Conservation (phyloP, 2,329 filamentous ascomycete genomes). For the Akanthomyces lecanii region DNA sequence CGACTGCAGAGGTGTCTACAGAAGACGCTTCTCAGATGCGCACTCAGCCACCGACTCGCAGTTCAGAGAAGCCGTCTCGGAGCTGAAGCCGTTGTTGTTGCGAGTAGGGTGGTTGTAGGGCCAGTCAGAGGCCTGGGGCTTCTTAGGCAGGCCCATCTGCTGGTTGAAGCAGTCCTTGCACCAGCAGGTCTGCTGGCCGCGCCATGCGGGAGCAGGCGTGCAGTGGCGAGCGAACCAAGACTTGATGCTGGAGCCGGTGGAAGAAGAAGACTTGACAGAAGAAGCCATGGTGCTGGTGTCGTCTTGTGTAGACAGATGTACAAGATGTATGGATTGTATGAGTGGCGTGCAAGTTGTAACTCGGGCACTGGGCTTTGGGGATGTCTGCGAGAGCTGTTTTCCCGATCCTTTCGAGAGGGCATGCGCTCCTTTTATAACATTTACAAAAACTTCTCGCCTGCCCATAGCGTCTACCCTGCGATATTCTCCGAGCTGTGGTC, state of each 20-base stretch:
- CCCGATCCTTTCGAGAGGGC: background rate
- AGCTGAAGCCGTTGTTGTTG: constrained; percentile 14
- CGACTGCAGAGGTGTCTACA: background rate
- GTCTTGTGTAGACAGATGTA: background rate
- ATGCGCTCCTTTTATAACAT: constrained; percentile 8
- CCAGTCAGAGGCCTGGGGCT: constrained; percentile 7
- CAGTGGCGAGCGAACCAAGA: constrained; percentile 40
- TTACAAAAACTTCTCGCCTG: constrained; percentile 1
- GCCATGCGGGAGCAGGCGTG: constrained; percentile 35
- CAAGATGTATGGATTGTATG: background rate
- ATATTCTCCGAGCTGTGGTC: constrained; percentile 8
- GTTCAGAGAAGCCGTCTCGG: constrained; percentile 7
- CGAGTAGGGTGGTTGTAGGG: constrained; percentile 11
- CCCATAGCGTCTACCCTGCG: background rate
- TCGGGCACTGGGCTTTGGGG: background rate
- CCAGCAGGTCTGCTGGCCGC: constrained; percentile 31
- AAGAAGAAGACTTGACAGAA: constrained; percentile 20
- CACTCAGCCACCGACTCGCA: background rate
- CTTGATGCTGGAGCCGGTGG: constrained; percentile 20
- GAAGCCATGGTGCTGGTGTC: background rate
- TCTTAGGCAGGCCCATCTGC: constrained; percentile 5
- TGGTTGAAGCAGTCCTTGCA: constrained; percentile 31
- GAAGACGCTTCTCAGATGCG: constrained; percentile 7
- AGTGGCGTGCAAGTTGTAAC: background rate
- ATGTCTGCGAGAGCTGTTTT: background rate